These are phyloP conservation scores for Trichoderma aggressivum DNA, from an alignment of 2,329 filamentous ascomycete species.

Conservation along the genomic window DNA sequence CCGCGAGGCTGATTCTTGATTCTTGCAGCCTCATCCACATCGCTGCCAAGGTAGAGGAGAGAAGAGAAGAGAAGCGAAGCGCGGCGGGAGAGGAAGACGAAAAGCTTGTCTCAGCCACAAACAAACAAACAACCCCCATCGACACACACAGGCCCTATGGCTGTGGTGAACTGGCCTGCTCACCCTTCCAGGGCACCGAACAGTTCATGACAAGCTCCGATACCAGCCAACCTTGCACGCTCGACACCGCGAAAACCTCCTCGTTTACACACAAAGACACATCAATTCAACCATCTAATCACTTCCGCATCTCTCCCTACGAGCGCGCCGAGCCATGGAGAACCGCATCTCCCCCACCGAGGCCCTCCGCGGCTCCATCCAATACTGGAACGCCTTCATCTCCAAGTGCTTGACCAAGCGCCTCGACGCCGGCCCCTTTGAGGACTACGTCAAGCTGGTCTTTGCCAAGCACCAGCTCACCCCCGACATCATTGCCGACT, in stretches of 20 bases:
- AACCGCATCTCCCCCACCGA: constrained; percentile 22
- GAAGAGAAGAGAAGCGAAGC: background rate
- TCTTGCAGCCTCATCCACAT: background rate
- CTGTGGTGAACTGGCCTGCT: background rate
- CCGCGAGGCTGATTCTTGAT: background rate
- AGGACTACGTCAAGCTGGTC: constrained; percentile 48
- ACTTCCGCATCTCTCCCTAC: background rate
- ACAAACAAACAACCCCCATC: background rate
- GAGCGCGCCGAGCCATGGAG: constrained; percentile 27
- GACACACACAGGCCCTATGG: background rate
- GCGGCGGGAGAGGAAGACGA: background rate
- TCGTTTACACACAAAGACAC: background rate
- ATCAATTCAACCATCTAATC: background rate
- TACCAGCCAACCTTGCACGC: background rate
- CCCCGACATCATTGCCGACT: constrained; percentile 50
- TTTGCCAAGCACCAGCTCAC: constrained; percentile 51
- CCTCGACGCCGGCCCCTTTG: constrained; percentile 53
- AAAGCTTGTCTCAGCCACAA: background rate
- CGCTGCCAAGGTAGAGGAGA: background rate
- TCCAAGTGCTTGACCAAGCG: constrained; percentile 48
- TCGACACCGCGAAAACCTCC: background rate
- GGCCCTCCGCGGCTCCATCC: constrained; percentile 29
- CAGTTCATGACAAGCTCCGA: background rate
- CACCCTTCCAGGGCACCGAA: background rate
- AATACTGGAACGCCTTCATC: constrained; percentile 52